These are phyloP conservation scores for Pyrrhoderma lamaoense DNA, from an alignment of 1,284 basidiomycete species.

Conservation along the genomic window DNA sequence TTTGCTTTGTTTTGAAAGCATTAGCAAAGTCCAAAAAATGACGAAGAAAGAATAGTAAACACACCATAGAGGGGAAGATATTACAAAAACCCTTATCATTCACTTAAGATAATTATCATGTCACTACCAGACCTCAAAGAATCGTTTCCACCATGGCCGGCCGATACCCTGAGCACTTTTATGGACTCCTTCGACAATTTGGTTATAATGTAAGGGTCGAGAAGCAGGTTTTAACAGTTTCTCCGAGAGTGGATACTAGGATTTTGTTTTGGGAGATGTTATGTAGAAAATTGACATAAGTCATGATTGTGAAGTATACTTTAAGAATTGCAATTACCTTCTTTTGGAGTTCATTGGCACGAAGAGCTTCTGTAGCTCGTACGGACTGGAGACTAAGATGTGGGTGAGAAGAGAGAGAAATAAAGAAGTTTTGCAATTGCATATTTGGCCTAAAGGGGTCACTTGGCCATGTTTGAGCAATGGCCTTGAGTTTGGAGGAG, in stretches of 20 bases:
- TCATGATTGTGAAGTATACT: constrained; percentile 26
- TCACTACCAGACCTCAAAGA: constrained; percentile 68
- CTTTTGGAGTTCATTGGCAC: constrained; percentile 46
- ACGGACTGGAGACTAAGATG: constrained; percentile 54
- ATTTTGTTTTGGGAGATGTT: constrained; percentile 21
- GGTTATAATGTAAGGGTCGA: constrained; percentile 60
- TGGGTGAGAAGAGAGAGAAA: constrained; percentile 59
- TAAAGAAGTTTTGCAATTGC: constrained; percentile 58
- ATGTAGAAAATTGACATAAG: neutral
- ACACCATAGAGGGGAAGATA: too few species aligned
- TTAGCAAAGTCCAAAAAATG: too few species aligned
- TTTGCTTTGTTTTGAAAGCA: too few species aligned
- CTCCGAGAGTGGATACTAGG: constrained; percentile 56
- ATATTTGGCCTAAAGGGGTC: constrained; percentile 70
- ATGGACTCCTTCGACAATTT: constrained; percentile 61
- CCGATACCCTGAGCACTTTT: constrained; percentile 67
- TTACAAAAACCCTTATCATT: too few species aligned
- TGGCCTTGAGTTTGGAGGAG: constrained; percentile 38
- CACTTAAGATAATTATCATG: too few species aligned
- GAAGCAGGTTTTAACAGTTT: constrained; percentile 60
- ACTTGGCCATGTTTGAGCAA: constrained; percentile 52
- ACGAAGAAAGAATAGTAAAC: too few species aligned
- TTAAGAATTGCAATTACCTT: constrained; percentile 37
- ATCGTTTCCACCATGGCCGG: constrained; percentile 74
- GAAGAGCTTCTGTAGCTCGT: constrained; percentile 44